Evolutionary conservation across 2,329 filamentous ascomycete genomes (phyloP).

Genomic region (Pyrenophora teres): DNA sequence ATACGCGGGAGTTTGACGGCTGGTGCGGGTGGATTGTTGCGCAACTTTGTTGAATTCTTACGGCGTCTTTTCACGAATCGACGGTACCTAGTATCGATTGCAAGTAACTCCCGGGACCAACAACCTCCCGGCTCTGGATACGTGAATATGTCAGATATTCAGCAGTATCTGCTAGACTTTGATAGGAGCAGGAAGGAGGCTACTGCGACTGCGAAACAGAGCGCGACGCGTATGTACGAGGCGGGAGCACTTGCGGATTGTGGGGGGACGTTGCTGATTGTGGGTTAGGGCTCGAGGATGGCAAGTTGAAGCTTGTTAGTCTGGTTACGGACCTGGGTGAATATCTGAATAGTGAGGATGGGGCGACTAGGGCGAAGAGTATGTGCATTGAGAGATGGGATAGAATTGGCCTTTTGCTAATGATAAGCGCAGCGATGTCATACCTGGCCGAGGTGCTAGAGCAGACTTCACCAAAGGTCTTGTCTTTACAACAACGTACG

Average conservation of each 20-base stretch:
- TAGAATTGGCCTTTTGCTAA: conserved; percentile 16
- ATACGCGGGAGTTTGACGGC: conserved; percentile 13
- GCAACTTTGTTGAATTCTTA: conserved; percentile 17
- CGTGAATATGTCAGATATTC: conserved; percentile 57
- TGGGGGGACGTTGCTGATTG: conserved; percentile 24
- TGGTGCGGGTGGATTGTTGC: not conserved
- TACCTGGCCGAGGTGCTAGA: conserved; percentile 58
- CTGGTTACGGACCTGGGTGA: conserved; percentile 68
- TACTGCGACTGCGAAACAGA: conserved; percentile 48
- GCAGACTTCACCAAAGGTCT: conserved; percentile 58
- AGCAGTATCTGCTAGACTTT: conserved; percentile 57
- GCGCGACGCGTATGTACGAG: conserved; percentile 46
- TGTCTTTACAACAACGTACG: conserved; percentile 63
- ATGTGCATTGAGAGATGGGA: conserved; percentile 26
- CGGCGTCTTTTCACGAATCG: not conserved
- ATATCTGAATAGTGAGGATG: conserved; percentile 70
- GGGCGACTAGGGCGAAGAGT: conserved; percentile 63
- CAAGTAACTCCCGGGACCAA: too few species aligned
- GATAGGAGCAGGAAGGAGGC: conserved; percentile 56
- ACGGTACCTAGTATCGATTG: not conserved
- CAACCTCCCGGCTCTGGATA: conserved; percentile 5
- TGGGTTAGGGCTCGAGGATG: conserved; percentile 60
- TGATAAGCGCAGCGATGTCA: conserved; percentile 46
- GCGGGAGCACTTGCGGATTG: conserved; percentile 12
- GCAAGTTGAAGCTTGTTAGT: conserved; percentile 64